Percentiles rank a stretch among this genome's conserved stretches.
Conservation (phyloP, 2,329 filamentous ascomycete genomes). For the Reticulascus tulasneorum region DNA sequence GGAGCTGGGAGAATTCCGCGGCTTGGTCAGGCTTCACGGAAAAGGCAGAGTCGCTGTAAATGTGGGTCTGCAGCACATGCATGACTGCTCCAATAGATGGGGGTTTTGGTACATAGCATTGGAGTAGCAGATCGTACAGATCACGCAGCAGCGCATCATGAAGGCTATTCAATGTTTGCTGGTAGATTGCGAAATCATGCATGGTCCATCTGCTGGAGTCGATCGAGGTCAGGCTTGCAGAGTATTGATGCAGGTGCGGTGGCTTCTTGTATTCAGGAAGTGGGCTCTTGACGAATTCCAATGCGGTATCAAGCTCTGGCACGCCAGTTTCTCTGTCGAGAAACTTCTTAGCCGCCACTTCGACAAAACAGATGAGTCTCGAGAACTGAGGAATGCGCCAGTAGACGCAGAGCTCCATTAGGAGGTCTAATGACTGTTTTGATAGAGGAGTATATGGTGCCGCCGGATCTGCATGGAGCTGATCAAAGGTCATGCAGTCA, state of each 20-base stretch:
- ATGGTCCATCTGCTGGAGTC: conserved; percentile 63
- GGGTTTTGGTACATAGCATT: conserved; percentile 85
- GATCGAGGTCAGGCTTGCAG: conserved; percentile 49
- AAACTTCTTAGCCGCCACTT: conserved; percentile 82
- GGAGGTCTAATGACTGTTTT: conserved; percentile 73
- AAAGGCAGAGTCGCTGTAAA: conserved; percentile 75
- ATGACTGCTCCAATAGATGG: conserved; percentile 76
- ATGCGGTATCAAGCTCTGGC: conserved; percentile 77
- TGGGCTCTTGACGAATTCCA: conserved; percentile 75
- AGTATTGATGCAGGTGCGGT: conserved; percentile 50
- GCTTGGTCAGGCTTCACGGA: conserved; percentile 65
- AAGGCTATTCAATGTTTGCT: conserved; percentile 67
- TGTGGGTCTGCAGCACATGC: conserved; percentile 75
- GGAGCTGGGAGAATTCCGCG: conserved; percentile 66
- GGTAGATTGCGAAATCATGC: conserved; percentile 66
- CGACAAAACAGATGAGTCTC: conserved; percentile 74
- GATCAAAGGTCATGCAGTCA: conserved; percentile 66
- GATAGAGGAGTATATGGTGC: conserved; percentile 57
- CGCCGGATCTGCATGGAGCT: conserved; percentile 50
- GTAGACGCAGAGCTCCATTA: conserved; percentile 79
- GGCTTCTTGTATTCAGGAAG: conserved; percentile 62
- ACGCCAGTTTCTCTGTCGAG: conserved; percentile 76
- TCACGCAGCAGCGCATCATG: conserved; percentile 83
- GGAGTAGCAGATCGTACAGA: conserved; percentile 80
- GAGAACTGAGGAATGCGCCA: conserved; percentile 88